Base-by-base conservation (phyloP, 2,329 filamentous ascomycete genomes). In the Stagonosporopsis chrysanthemi region DNA sequence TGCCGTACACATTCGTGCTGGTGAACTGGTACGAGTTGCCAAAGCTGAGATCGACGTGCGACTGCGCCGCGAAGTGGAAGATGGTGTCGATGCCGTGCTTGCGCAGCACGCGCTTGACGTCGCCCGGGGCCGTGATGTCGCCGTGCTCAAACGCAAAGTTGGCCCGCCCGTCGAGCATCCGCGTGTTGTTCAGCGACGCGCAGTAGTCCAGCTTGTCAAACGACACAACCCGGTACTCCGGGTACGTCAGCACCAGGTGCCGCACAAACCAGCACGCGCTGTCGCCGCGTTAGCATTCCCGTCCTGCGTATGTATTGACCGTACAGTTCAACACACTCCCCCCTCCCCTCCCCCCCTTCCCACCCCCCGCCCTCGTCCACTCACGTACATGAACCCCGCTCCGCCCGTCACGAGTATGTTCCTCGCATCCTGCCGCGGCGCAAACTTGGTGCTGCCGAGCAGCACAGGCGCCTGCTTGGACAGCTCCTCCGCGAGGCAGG, bases 191-290 rank as follows among this genome's bases (percentile, higher is more conserved):
- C 65, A 92, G 81, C 7, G 90, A 90, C 7, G 90, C 84, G 78
- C 90, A 92, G 78, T 92, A 92, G 74, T 94, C 90, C 57, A 94
- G 82, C 77, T 93, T 94, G 79, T 95, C 91, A 69, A 93, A 92
- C 31, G 89, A 93, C 47, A 94, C 82, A 61, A 94, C 85, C 70
- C 90, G 90, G 82, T 95, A 95, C 62, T 85, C 82, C 3, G 88
- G 84, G 71, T 94, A 94, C 31, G 88, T 91, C 56, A 90, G 78
- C 11, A 86, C 86, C 49, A 95, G 82, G 77, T 94, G 90, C 60
- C 91, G 88, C 61, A 91, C 89, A 35, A 94, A 83, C 91, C 91
- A 94, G 74, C 89, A 92, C 50, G 89, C 90, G 76, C 90, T 92
- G 70, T 47, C 48, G 14, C 9, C 8, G 22, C 51, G 63, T 63